Percentiles rank a stretch among this genome's conserved stretches.
phyloP scores from a whole-genome alignment of 441 rosid genomes.

The Mallotus repandus region DNA sequence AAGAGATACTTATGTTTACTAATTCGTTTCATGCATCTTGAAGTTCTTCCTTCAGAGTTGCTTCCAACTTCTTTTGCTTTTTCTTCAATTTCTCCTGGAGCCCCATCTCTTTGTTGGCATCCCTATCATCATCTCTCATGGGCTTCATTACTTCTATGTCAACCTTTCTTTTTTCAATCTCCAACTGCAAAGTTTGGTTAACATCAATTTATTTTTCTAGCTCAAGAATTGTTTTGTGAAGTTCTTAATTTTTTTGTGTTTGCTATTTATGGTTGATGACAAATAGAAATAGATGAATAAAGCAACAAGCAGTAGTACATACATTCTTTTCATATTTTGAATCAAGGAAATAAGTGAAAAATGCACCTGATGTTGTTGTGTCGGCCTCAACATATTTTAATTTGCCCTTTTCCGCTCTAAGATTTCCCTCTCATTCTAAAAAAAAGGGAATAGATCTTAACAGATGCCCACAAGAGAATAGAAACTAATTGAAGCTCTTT shows the following conservation, averaged over 20 bases:
- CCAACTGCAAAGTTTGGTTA: slow-evolving; percentile 64
- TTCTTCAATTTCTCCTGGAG: slow-evolving; percentile 40
- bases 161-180: slow-evolving; percentile 61
- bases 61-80: slow-evolving; percentile 43
- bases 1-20: slow-evolving; percentile 35
- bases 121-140: slow-evolving; percentile 48
- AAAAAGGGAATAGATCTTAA: not conserved
- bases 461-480: no score
- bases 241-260: slow-evolving; percentile 58
- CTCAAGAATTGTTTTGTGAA: slow-evolving; percentile 42
- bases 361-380: slow-evolving; percentile 55
- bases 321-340: not conserved
- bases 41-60: slow-evolving; percentile 52
- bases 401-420: slow-evolving; percentile 67
- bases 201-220: slow-evolving; percentile 59
- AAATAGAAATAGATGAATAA: not conserved
- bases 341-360: slow-evolving; percentile 1
- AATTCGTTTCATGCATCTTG: slow-evolving; percentile 64
- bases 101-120: slow-evolving; percentile 34
- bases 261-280: slow-evolving; percentile 27
- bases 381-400: slow-evolving; percentile 45
- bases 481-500: no score
- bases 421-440: slow-evolving; percentile 57
- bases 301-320: not conserved
- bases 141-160: slow-evolving; percentile 54